Conservation (phyloP, 768 basidiomycete genomes). For the Daedaleopsis nitida region DNA sequence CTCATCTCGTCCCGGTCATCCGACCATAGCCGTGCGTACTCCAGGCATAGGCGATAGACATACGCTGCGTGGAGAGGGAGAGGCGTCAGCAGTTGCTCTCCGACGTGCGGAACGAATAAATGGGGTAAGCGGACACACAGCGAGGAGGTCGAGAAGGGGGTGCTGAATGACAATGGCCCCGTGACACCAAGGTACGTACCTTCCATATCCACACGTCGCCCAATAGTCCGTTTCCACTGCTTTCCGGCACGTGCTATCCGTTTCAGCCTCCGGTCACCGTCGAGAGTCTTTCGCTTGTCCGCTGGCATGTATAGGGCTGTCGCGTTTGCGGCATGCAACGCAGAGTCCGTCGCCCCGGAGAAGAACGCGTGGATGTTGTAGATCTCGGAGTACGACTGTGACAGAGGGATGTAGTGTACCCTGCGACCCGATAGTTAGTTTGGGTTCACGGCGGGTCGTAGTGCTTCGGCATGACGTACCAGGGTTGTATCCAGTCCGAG, state of each 20-base stretch:
- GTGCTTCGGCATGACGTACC: conserved; percentile 44
- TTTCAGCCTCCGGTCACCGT: conserved; percentile 73
- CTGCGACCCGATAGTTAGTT: conserved; percentile 38
- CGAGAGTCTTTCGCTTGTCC: conserved; percentile 40
- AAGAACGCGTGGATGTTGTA: conserved; percentile 95
- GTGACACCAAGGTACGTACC: conserved; percentile 47
- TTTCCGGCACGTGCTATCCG: conserved; percentile 92
- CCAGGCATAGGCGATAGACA: conserved; percentile 83
- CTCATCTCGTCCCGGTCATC: conserved; percentile 82
- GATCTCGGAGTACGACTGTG: conserved; percentile 83
- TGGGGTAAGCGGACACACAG: background rate
- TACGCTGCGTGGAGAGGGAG: conserved; percentile 55
- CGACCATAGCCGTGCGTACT: conserved; percentile 83
- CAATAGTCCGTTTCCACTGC: conserved; percentile 86
- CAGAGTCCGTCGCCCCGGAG: conserved; percentile 73
- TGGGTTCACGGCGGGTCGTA: background rate
- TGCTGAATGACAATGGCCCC: background rate
- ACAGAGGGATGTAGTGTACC: conserved; percentile 95
- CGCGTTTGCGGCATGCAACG: conserved; percentile 54
- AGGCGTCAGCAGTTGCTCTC: conserved; percentile 15
- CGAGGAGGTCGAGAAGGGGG: conserved; percentile 1
- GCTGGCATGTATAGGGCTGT: conserved; percentile 39
- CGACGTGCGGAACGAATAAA: background rate
- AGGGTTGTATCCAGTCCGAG: conserved; percentile 91
- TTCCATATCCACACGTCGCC: conserved; percentile 89